Conservation (phyloP, 192 early-diverging fungal species). For the Gonapodya prolifera region DNA sequence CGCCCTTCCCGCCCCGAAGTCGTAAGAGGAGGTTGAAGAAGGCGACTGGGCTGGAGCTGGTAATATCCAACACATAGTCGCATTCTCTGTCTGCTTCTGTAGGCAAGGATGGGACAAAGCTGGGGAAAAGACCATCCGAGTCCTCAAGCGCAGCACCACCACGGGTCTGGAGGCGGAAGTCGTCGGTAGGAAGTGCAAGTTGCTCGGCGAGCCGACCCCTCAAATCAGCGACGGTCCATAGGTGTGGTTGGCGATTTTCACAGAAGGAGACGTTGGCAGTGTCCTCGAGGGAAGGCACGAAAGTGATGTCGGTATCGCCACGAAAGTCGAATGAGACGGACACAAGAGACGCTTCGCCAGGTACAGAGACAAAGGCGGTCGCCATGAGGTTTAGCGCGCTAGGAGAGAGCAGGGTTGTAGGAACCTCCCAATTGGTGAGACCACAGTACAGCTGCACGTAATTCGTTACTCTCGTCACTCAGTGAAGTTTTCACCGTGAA, state of each 20-base stretch:
- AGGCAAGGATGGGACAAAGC: background rate
- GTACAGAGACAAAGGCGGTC: background rate
- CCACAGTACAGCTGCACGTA: no score
- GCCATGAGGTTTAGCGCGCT: background rate
- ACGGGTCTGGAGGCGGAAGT: conserved; percentile 25
- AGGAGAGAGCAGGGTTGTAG: background rate
- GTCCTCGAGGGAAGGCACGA: background rate
- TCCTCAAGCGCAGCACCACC: conserved; percentile 24
- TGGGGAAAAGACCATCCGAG: conserved; percentile 19
- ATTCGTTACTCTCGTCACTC: no score
- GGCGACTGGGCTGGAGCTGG: conserved; percentile 8
- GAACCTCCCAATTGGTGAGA: no score
- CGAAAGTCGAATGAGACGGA: background rate
- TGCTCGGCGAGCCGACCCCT: conserved; percentile 19
- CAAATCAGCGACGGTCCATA: conserved; percentile 17
- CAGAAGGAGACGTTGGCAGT: no score
- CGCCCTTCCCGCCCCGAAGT: conserved; percentile 81
- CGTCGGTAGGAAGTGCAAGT: conserved; percentile 21
- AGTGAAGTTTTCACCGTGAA: no score
- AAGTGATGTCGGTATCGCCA: background rate
- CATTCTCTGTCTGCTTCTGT: no score
- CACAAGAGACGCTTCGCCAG: background rate
- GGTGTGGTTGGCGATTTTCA: background rate
- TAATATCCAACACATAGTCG: background rate
- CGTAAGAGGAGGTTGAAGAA: conserved; percentile 34